These are phyloP conservation scores for Gardenia jasminoides DNA, from an alignment of 257 asterid genomes.

Conservation along the genomic window DNA sequence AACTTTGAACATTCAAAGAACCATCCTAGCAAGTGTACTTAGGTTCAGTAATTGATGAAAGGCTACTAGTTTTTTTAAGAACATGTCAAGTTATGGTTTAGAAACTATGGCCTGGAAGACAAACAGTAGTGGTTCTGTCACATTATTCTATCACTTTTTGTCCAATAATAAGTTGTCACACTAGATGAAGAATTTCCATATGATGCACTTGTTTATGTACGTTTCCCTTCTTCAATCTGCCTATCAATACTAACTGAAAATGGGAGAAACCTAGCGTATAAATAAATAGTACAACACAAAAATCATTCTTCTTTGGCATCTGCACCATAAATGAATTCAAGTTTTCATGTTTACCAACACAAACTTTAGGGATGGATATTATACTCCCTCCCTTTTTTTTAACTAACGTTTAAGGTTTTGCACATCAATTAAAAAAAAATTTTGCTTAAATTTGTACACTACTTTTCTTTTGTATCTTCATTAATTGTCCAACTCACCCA, in stretches of 20 bases:
- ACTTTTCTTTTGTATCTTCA: too few species aligned
- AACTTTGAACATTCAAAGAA: neutral
- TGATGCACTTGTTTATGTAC: neutral
- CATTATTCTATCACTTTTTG: neutral
- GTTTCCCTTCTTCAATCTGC: neutral
- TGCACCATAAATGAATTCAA: neutral
- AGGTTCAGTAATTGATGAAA: neutral
- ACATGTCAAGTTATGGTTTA: neutral
- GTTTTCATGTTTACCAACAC: neutral
- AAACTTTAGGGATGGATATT: neutral
- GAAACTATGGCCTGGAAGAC: neutral
- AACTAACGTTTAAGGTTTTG: too few species aligned
- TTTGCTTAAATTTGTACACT: too few species aligned
- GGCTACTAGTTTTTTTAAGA: neutral
- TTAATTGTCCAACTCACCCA: too few species aligned
- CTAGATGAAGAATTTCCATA: neutral
- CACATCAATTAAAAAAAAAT: too few species aligned
- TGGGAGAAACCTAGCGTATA: neutral
- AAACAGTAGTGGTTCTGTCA: too few species aligned
- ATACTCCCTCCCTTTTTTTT: too few species aligned
- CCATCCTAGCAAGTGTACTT: too few species aligned
- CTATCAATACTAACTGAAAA: neutral
- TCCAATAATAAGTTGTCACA: neutral
- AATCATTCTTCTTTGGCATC: neutral
- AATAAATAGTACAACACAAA: neutral